These are phyloP conservation scores for Phytophthora megakarya DNA, from an alignment of 352 stramenopile genomes.

Conservation along the genomic window DNA sequence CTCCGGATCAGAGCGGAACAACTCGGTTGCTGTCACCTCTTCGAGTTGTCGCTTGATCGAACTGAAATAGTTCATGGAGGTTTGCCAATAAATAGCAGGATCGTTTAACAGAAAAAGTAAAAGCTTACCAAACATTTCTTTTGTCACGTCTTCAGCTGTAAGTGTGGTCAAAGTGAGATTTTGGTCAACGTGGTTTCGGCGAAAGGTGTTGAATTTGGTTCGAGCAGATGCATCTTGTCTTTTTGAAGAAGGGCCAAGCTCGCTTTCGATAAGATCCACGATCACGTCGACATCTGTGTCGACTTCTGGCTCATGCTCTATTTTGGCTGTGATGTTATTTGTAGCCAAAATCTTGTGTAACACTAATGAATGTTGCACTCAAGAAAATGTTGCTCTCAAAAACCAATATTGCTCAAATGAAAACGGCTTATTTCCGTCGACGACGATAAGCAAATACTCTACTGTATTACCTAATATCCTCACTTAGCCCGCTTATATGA, in stretches of 20 bases:
- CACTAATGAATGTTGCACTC: not conserved
- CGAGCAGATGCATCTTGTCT: slow-evolving; percentile 2
- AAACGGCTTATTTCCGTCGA: not conserved
- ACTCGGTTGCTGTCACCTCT: not conserved
- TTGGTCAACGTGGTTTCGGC: not conserved
- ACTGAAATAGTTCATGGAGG: slow-evolving; percentile 12
- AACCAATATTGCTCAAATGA: not conserved
- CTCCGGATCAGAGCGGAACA: slow-evolving; percentile 3
- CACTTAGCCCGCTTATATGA: too few species aligned
- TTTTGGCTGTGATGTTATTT: too few species aligned
- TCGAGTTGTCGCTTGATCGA: slow-evolving; percentile 6
- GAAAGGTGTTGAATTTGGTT: slow-evolving; percentile 5
- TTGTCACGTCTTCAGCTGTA: not conserved
- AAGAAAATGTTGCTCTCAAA: too few species aligned
- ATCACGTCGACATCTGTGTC: not conserved
- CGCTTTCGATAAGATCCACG: slow-evolving; percentile 39
- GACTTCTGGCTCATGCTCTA: too few species aligned
- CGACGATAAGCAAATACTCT: not conserved
- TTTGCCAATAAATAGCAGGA: slow-evolving; percentile 12
- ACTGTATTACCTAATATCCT: too few species aligned
- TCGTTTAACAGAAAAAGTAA: slow-evolving; percentile 3
- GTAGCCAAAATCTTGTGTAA: not conserved
- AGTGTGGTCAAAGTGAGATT: not conserved
- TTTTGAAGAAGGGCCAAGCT: not conserved
- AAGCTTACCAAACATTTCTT: slow-evolving; percentile 9